Evolutionary conservation across 169 alveolate genomes (phyloP), one percentile per base, ranked within the genome.

Genomic region (Plasmodium reichenowi): DNA sequence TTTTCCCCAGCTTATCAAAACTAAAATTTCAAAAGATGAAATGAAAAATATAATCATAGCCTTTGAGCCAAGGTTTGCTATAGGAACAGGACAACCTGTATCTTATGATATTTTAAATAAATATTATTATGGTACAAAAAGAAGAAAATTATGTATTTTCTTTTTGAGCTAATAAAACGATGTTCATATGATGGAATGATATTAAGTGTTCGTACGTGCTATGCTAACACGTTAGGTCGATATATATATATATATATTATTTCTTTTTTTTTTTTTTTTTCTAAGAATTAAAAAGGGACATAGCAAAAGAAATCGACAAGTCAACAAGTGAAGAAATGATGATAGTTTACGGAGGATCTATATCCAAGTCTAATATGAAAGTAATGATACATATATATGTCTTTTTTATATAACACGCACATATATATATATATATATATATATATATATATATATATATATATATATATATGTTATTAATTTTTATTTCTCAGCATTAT

Each of bases 11-110:
- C 67, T 78, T n/a, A 78, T 78, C 17, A 78, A 78, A 32, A 71
- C 64, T 22, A 45, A 58, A 78, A 47, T 78, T 38, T 47, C 74
- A n/a, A 78, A 78, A 38, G 67, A 78, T 15, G 72, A 78, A 17
- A 78, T 78, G 75, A 50, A 64, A 32, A 78, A 66, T 59, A 78
- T 78, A 47, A 52, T 78, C 58, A 78, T 78, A 43, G 89, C 89
- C 38, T 71, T 78, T 52, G 89, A 78, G 29, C 89, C 89, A 15
- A 78, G 76, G 22, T 78, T 63, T 58, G 89, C 89, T 26, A 20
- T 78, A 12, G 89, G 89, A 20, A 78, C 89, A 13, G 89, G 89
- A 13, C 66, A 78, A 0, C 60, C 62, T 24, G 78, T 64, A 24
- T 29, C 74, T 5, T 54, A 32, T n/a, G 68, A 64, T 32, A 4